These are phyloP conservation scores for Sambucus nigra DNA, from an alignment of 129 eudicot species.

Conservation along the genomic window DNA sequence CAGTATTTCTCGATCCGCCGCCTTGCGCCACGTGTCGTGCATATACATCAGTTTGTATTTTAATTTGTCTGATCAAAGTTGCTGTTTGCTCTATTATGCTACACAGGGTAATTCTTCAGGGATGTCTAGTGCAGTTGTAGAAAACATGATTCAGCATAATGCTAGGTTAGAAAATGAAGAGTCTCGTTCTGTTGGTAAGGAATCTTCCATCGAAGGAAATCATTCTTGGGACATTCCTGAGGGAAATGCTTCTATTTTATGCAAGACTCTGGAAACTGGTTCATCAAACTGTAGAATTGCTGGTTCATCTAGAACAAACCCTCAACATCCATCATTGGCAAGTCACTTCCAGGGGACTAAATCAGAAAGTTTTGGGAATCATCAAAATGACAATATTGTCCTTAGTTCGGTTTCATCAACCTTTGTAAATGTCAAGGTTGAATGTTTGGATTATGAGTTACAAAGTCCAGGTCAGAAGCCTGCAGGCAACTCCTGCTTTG, in stretches of 20 bases:
- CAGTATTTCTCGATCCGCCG: too few relatives aligned
- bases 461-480: constrained; percentile 13
- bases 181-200: constrained; percentile 4
- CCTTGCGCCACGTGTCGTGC: too few relatives aligned
- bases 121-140: constrained; percentile 2
- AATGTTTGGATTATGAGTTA: constrained; percentile 33
- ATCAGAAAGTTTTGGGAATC: constrained; percentile 12
- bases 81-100: constrained; percentile 15
- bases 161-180: constrained; percentile 15
- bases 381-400: constrained; percentile 12
- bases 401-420: constrained; percentile 13
- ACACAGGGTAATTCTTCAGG: constrained; percentile 26
- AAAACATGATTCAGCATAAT: constrained; percentile 13
- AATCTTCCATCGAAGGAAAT: constrained; percentile 6
- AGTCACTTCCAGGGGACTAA: constrained; percentile 7
- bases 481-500: constrained; percentile 6
- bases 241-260: constrained; percentile 11
- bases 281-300: constrained; percentile 3
- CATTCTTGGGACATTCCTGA: constrained; percentile 14
- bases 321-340: constrained; percentile 9
- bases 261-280: constrained; percentile 11
- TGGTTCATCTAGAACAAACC: constrained; percentile 5
- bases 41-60: not conserved
- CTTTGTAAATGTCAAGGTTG: constrained; percentile 38
- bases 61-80: constrained; percentile 1